Conservation (phyloP, 768 basidiomycete species). For the Phylloporus arenicola region DNA sequence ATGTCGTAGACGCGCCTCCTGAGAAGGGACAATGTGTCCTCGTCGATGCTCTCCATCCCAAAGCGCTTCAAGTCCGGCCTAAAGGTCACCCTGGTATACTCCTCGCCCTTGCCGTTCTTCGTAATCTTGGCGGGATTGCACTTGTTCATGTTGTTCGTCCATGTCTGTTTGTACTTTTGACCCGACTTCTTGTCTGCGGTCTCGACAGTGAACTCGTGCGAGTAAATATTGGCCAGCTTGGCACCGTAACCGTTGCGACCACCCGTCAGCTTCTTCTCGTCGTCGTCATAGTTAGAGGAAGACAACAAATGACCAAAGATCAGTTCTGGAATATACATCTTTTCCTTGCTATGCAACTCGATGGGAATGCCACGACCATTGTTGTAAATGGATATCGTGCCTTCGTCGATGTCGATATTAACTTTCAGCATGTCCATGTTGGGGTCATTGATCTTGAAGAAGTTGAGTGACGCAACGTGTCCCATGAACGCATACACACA, state of each 20-base stretch:
- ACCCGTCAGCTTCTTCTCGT: constrained; percentile 97
- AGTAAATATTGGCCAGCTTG: constrained; percentile 98
- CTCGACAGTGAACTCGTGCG: constrained; percentile 90
- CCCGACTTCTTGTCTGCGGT: constrained; percentile 83
- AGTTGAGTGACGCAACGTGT: neutral
- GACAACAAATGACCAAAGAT: constrained; percentile 96
- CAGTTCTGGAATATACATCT: constrained; percentile 93
- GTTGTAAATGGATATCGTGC: constrained; percentile 89
- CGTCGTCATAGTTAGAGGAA: constrained; percentile 96
- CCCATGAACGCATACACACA: constrained; percentile 28
- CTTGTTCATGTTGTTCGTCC: constrained; percentile 88
- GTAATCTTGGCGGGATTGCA: constrained; percentile 91
- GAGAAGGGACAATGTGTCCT: constrained; percentile 82
- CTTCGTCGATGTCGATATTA: constrained; percentile 75
- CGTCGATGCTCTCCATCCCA: constrained; percentile 87
- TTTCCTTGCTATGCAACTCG: constrained; percentile 89
- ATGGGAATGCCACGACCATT: constrained; percentile 96
- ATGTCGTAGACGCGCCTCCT: constrained; percentile 95
- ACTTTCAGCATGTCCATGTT: constrained; percentile 91
- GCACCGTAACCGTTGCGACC: constrained; percentile 99
- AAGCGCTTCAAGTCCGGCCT: constrained; percentile 88
- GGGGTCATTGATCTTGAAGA: constrained; percentile 76
- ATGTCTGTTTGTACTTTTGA: constrained; percentile 94
- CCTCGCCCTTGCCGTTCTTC: constrained; percentile 80
- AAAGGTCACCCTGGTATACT: constrained; percentile 91